phyloP scores from a whole-genome alignment of 2,329 filamentous ascomycete genomes.

The Leptographium lundbergii region DNA sequence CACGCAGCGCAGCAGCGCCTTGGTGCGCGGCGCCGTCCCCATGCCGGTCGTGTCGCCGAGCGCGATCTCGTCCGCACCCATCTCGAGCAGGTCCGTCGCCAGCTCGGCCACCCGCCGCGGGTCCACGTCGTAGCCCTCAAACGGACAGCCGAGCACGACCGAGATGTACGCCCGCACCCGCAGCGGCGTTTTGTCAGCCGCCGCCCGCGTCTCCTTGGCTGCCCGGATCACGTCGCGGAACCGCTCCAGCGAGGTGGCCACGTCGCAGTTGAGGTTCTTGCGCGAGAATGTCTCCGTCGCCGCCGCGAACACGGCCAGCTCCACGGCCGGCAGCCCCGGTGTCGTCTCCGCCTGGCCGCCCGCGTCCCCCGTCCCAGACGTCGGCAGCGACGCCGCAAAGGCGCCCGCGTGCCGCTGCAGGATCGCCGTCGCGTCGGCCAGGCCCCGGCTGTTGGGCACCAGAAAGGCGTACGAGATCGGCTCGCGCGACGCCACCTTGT shows the following conservation, averaged over 20 bases:
- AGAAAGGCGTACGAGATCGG: constrained; percentile 69
- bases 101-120: constrained; percentile 53
- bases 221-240: constrained; percentile 59
- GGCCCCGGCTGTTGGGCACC: constrained; percentile 62
- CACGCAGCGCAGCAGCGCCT: constrained; percentile 51
- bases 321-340: constrained; percentile 26
- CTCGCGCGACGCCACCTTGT: constrained; percentile 37
- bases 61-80: constrained; percentile 83
- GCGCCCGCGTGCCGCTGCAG: constrained; percentile 37
- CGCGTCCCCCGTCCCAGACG: constrained; percentile 17
- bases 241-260: constrained; percentile 57
- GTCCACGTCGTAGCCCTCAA: constrained; percentile 52
- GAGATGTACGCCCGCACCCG: constrained; percentile 70
- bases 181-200: constrained; percentile 27
- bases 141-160: constrained; percentile 70
- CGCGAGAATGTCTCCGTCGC: constrained; percentile 71
- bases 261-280: constrained; percentile 71
- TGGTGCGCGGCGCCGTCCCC: constrained; percentile 64
- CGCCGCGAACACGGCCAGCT: constrained; percentile 48
- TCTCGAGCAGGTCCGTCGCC: constrained; percentile 59
- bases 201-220: constrained; percentile 45
- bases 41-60: constrained; percentile 86
- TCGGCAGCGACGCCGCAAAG: constrained; percentile 38
- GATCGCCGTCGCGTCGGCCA: constrained; percentile 47
- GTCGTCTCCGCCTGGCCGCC: background rate